Evolutionary conservation across 1,284 basidiomycete genomes (phyloP), one percentile per base, ranked within the genome.

Genomic region (Malassezia furfur): DNA sequence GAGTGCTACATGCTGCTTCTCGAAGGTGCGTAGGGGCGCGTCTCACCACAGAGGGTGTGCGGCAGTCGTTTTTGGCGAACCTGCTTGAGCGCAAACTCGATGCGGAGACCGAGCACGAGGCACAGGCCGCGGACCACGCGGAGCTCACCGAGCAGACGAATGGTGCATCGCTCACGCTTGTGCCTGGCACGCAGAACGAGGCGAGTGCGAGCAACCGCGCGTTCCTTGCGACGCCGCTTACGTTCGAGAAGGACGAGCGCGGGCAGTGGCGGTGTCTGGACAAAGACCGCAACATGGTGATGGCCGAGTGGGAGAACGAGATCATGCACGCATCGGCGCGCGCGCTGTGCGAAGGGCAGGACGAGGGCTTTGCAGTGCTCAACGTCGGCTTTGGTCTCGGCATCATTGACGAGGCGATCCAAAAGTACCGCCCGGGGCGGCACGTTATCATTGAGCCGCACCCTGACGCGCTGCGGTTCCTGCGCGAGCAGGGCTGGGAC

Each of bases 391-490:
- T 93, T 69, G 93, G 93, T 11, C 79, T 98, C 10, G 93, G 93
- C 12, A 91, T 96, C 55, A 89, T 96, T 65, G 91, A 96, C 72
- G 78, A 79, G 17, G 77, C 89, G 37, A 87, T 94, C 74, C 88
- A 93, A 76, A 73, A 76, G 1, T 77, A 87, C 41, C 72, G 79
- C 5, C 87, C 88, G 0, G 74, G 79, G 2, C 78, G 82, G 34
- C 94, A 99, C 74, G 84, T 88, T 56, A 94, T 99, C 65, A 85
- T 96, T 61, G 94, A 99, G 77, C 84, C 93, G 0, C 94, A 99
- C 72, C 86, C 87, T 0, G 88, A 94, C 68, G 91, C 96, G 1
- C 79, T 96, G 10, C 76, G 78, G 50, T 82, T 86, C 70, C 88
- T 91, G 84, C 81, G 79, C 52, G 19, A 52, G 76, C 79, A 36